Percentiles rank a stretch among this genome's conserved stretches.
These are phyloP conservation scores for Metschnikowia lochheadii DNA, from an alignment of 805 yeast genomes.

Conservation along the genomic window DNA sequence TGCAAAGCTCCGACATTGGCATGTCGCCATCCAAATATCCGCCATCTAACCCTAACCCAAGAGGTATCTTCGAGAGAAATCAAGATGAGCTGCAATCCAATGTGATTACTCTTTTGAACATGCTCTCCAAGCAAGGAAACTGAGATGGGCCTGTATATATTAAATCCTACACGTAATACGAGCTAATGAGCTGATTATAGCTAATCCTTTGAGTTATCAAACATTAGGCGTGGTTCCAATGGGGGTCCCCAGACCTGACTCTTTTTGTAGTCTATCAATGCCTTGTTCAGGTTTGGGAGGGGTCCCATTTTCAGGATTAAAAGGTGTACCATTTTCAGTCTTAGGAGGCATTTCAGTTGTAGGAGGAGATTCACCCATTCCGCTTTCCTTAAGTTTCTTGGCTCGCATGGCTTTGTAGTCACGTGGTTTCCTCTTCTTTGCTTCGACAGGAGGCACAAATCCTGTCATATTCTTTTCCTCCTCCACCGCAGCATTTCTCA, in stretches of 20 bases:
- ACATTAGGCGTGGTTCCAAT: neutral
- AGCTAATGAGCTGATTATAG: neutral
- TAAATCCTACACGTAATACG: neutral
- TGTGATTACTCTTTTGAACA: constrained; percentile 18
- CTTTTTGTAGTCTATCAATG: neutral
- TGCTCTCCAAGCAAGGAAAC: constrained; percentile 16
- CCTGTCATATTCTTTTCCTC: constrained; percentile 49
- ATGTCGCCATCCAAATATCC: constrained; percentile 23
- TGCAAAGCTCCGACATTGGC: constrained; percentile 24
- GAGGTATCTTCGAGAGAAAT: constrained; percentile 33
- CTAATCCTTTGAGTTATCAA: neutral
- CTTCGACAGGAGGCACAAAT: constrained; percentile 18
- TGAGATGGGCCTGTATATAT: constrained; percentile 8
- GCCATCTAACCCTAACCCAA: constrained; percentile 32
- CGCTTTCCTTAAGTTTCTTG: constrained; percentile 16
- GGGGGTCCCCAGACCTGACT: neutral
- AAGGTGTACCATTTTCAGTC: neutral
- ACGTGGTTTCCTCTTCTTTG: constrained; percentile 33
- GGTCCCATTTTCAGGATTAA: too few species aligned
- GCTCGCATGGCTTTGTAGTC: constrained; percentile 21
- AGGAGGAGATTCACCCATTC: neutral
- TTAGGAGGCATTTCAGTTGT: neutral
- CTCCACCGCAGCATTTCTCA: constrained; percentile 53
- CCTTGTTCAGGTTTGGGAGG: neutral
- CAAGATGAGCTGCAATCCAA: constrained; percentile 18